A percentile compares a stretch with the other conserved stretches of the same genome.
These are phyloP conservation scores for Vitis vinifera DNA, from an alignment of 164 flowering plant species.

Conservation along the genomic window DNA sequence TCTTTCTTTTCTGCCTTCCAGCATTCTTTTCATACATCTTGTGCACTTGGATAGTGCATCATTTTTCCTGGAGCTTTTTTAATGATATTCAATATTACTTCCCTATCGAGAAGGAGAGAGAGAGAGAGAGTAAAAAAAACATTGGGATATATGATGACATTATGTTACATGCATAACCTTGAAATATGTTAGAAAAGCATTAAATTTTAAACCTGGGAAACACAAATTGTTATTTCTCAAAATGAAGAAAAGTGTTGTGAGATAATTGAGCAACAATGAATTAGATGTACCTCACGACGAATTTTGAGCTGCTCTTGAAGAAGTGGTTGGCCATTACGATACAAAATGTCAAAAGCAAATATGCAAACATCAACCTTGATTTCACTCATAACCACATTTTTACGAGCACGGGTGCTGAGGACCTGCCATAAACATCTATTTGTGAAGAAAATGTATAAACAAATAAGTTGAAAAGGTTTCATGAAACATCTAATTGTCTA, in stretches of 20 bases:
- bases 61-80: too few relatives aligned
- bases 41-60: too few relatives aligned
- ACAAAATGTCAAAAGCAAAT: slow-evolving; percentile 87
- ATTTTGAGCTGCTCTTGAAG: slow-evolving; percentile 74
- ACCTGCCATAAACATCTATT: slow-evolving; percentile 42
- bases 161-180: too few relatives aligned
- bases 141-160: too few relatives aligned
- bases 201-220: background rate
- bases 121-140: too few relatives aligned
- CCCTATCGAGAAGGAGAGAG: background rate
- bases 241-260: background rate
- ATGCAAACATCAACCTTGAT: slow-evolving; percentile 90
- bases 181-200: too few relatives aligned
- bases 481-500: too few relatives aligned
- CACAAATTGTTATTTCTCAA: background rate
- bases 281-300: slow-evolving; percentile 73
- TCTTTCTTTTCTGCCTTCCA: too few relatives aligned
- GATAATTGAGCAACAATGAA: background rate
- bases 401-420: slow-evolving; percentile 86
- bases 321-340: slow-evolving; percentile 78
- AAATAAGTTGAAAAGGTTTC: background rate
- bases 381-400: slow-evolving; percentile 75
- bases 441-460: background rate
- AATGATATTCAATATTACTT: background rate
- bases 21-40: too few relatives aligned